Conservation (phyloP, 2,329 filamentous ascomycete species). For the Aureobasidium sp. region DNA sequence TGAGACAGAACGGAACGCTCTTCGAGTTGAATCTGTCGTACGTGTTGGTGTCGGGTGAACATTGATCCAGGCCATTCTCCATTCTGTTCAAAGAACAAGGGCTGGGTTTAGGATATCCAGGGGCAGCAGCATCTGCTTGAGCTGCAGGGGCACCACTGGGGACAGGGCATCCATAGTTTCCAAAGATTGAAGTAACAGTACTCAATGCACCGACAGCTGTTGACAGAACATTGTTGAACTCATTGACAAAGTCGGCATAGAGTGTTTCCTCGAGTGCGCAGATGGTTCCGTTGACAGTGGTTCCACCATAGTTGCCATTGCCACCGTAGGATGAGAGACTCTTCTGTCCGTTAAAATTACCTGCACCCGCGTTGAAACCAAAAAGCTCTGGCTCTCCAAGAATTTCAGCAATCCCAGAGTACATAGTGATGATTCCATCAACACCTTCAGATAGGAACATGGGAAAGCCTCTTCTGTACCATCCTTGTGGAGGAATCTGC, state of each 20-base stretch:
- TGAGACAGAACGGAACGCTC: constrained; percentile 5
- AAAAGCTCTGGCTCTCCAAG: constrained; percentile 4
- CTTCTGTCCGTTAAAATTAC: neutral
- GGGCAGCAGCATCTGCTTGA: neutral
- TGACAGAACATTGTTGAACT: neutral
- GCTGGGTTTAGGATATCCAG: neutral
- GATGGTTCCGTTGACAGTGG: constrained; percentile 4
- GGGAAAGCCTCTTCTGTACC: constrained; percentile 7
- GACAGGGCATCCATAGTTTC: neutral
- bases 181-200: constrained; percentile 1
- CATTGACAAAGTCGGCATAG: constrained; percentile 5
- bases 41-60: constrained; percentile 1
- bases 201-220: neutral
- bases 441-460: constrained; percentile 5
- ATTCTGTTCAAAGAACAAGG: constrained; percentile 8
- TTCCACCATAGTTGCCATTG: neutral
- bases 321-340: neutral
- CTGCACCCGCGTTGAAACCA: constrained; percentile 1
- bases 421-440: constrained; percentile 9
- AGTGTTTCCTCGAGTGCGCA: constrained; percentile 1
- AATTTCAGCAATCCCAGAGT: neutral
- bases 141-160: neutral
- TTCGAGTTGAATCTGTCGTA: constrained; percentile 7
- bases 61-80: constrained; percentile 8
- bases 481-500: constrained; percentile 9